Percentiles rank a stretch among this genome's conserved stretches.
phyloP scores from a whole-genome alignment of 108 stramenopile species.

The Cyclotella choctawhatcheeana region DNA sequence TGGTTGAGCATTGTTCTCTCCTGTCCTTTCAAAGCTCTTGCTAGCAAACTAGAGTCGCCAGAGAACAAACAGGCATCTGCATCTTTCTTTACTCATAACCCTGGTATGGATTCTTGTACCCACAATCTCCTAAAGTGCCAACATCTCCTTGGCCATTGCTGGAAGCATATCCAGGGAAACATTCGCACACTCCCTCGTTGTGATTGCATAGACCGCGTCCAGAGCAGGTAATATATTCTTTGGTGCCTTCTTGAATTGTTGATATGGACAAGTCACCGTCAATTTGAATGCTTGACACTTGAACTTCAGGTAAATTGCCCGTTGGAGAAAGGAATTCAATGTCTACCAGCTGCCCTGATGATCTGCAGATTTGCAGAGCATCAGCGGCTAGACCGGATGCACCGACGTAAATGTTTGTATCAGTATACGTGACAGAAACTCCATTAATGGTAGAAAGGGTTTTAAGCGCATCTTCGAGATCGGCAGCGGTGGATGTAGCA shows the following conservation, averaged over 20 bases:
- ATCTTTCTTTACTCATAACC: conserved; percentile 9
- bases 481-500: conserved; percentile 31
- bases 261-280: conserved; percentile 33
- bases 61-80: background rate
- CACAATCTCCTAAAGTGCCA: conserved; percentile 44
- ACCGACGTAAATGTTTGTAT: conserved; percentile 34
- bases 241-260: conserved; percentile 36
- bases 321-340: conserved; percentile 59
- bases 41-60: background rate
- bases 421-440: conserved; percentile 49
- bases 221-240: conserved; percentile 56
- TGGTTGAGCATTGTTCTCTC: too few species aligned
- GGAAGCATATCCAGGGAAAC: conserved; percentile 36
- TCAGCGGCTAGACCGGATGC: conserved; percentile 36
- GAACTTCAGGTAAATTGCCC: conserved; percentile 44
- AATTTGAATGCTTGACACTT: conserved; percentile 18
- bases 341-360: conserved; percentile 26
- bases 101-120: conserved; percentile 40
- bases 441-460: conserved; percentile 48
- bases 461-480: conserved; percentile 59
- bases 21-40: background rate
- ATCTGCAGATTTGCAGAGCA: conserved; percentile 40
- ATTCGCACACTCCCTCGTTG: conserved; percentile 15
- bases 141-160: conserved; percentile 39
- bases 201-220: conserved; percentile 47